Evolutionary conservation across 1,284 basidiomycete species (phyloP).

Genomic region (Ceratobasidium sp.): DNA sequence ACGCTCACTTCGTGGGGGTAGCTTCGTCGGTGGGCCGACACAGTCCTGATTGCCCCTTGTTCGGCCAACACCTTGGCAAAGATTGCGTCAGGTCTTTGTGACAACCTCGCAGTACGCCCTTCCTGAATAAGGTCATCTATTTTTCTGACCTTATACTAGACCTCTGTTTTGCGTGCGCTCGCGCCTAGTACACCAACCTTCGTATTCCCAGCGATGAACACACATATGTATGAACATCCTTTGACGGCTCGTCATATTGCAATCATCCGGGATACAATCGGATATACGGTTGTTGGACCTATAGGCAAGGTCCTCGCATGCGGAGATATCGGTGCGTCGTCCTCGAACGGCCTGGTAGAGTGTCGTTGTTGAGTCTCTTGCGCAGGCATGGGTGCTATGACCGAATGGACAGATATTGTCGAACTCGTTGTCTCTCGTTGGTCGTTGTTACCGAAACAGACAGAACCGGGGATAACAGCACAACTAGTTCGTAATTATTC

Average conservation of each 20-base stretch:
- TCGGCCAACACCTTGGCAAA: slow-evolving; percentile 96
- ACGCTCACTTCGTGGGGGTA: slow-evolving; percentile 46
- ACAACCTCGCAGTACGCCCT: slow-evolving; percentile 82
- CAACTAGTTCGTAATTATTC: not conserved
- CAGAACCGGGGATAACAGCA: not conserved
- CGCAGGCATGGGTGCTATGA: slow-evolving; percentile 89
- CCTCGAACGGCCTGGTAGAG: not conserved
- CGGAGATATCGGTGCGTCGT: slow-evolving; percentile 82
- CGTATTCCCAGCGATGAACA: slow-evolving; percentile 98
- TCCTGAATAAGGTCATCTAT: not conserved
- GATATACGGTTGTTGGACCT: slow-evolving; percentile 85
- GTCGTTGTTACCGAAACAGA: slow-evolving; percentile 24
- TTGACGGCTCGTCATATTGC: slow-evolving; percentile 85
- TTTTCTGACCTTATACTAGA: slow-evolving; percentile 61
- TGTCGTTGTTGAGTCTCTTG: not conserved
- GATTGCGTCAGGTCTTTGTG: slow-evolving; percentile 87
- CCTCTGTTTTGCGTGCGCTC: slow-evolving; percentile 88
- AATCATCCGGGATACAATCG: slow-evolving; percentile 74
- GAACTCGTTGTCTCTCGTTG: slow-evolving; percentile 67
- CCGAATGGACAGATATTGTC: slow-evolving; percentile 88
- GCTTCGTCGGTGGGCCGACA: slow-evolving; percentile 93
- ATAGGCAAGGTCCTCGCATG: slow-evolving; percentile 90
- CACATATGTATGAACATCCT: slow-evolving; percentile 96
- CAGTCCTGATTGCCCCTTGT: slow-evolving; percentile 93
- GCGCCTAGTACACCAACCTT: slow-evolving; percentile 84